phyloP scores from a whole-genome alignment of 2,329 filamentous ascomycete genomes.

The Epicoccum sorghinum region DNA sequence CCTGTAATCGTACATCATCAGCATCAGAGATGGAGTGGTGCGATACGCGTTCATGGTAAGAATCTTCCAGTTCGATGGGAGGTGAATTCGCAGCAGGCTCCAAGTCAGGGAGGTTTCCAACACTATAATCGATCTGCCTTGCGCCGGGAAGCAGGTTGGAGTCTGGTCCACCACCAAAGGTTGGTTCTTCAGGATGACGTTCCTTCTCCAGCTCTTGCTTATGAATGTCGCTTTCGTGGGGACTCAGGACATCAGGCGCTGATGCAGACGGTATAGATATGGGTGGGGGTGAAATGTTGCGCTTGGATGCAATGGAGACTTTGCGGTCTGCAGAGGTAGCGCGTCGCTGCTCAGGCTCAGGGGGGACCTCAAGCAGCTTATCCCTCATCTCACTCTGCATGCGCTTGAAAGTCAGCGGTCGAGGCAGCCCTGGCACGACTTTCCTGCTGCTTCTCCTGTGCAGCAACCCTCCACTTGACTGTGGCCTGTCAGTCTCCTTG shows the following conservation, averaged over 20 bases:
- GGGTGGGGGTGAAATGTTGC: constrained; percentile 51
- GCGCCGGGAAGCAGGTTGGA: constrained; percentile 45
- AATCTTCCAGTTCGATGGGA: constrained; percentile 35
- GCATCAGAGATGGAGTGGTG: constrained; percentile 43
- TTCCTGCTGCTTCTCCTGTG: constrained; percentile 52
- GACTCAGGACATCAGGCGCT: constrained; percentile 47
- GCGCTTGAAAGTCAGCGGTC: constrained; percentile 78
- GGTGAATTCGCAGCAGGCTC: constrained; percentile 29
- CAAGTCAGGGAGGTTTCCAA: constrained; percentile 19
- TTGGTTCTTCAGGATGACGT: constrained; percentile 27
- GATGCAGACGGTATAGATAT: constrained; percentile 47
- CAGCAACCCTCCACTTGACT: constrained; percentile 41
- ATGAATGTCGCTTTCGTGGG: constrained; percentile 32
- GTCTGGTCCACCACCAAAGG: constrained; percentile 38
- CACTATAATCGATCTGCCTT: constrained; percentile 42
- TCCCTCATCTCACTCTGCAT: constrained; percentile 81
- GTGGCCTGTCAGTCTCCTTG: constrained; percentile 44
- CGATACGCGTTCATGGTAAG: constrained; percentile 39
- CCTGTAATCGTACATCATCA: constrained; percentile 70
- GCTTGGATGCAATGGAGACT: constrained; percentile 63
- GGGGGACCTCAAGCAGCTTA: constrained; percentile 70
- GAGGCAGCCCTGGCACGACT: constrained; percentile 79
- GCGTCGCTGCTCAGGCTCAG: constrained; percentile 70
- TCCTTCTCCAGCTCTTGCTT: constrained; percentile 26
- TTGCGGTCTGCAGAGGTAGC: constrained; percentile 73